Evolutionary conservation across 2,329 filamentous ascomycete species (phyloP), one percentile per base, ranked within the genome.

Genomic region (Cucurbitaria berberidis): DNA sequence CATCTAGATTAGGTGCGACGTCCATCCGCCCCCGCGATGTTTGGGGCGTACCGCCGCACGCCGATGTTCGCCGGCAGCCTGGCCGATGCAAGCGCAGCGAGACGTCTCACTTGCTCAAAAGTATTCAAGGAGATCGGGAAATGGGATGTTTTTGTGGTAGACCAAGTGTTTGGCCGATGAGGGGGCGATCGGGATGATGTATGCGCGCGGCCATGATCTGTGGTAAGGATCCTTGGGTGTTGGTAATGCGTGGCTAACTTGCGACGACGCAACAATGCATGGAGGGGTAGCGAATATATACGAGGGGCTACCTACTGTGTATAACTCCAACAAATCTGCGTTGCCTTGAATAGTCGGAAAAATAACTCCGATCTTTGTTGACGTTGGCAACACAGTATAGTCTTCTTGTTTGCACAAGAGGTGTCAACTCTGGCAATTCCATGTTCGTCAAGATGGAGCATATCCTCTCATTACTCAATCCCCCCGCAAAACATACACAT

Each of bases 11-110:
- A 34, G 48, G 44, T 34, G 45, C 26, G 43, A 45, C 38, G 45
- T 26, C 60, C 60, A 58, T n/a, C n/a, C n/a, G n/a, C n/a, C 63
- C 35, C 64, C 61, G 61, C 61, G 62, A 53, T 46, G 45, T 32
- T 39, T 45, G 56, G 66, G 62, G 66, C 58, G 62, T 66, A 62
- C 51, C 46, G 52, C 41, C 46, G 29, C 26, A 30, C 22, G 65
- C 65, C 65, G 65, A 67, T 26, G 22, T 62, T 66, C 58, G 61
- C 66, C 66, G 64, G 48, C 16, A 18, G 45, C 42, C 55, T 47
- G 51, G 50, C 60, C 55, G 55, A 62, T 54, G 57, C 35, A 19
- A 35, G 45, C 35, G 40, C 51, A 49, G 45, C 46, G 44, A 24
- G 36, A 36, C 43, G 45, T 27, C 21, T 46, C 51, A 54, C 46